Evolutionary conservation across 2,329 filamentous ascomycete genomes (phyloP).

Genomic region (Curvularia sp.): DNA sequence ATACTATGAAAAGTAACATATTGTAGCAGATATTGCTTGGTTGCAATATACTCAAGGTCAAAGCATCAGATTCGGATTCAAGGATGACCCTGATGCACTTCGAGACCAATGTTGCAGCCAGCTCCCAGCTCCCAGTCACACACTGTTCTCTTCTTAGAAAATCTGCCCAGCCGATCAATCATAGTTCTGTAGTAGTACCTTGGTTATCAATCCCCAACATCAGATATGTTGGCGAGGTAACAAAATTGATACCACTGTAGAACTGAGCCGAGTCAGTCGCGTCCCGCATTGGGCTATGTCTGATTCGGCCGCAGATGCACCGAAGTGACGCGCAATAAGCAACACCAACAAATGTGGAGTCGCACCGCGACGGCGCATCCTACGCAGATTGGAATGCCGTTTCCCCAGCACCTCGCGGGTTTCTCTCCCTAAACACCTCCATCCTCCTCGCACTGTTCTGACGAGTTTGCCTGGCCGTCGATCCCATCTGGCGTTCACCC

Average conservation of each 20-base stretch:
- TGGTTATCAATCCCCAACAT: not conserved
- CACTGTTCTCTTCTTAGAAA: not conserved
- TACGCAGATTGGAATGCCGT: slow-evolving; percentile 7
- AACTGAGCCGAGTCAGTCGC: slow-evolving; percentile 7
- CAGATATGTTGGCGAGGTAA: not conserved
- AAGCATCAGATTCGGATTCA: too few species aligned
- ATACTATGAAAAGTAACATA: not conserved
- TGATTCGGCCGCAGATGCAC: slow-evolving; percentile 16
- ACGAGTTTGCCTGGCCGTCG: not conserved
- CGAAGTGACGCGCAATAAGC: slow-evolving; percentile 14
- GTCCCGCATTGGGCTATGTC: not conserved
- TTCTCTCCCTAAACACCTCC: not conserved
- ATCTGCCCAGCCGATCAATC: not conserved
- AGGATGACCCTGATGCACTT: not conserved
- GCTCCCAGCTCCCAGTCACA: not conserved
- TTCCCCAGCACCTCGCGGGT: not conserved
- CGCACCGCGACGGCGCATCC: slow-evolving; percentile 12
- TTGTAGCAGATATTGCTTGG: not conserved
- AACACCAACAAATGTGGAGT: slow-evolving; percentile 21
- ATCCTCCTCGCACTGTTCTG: not conserved
- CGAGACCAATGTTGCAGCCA: not conserved
- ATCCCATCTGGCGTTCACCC: slow-evolving; percentile 4
- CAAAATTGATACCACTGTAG: not conserved
- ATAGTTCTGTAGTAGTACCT: not conserved
- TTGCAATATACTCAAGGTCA: not conserved